A percentile compares a stretch with the other conserved stretches of the same genome.
Conservation (phyloP, 345 rosid species). For the Salix arbutifolia region DNA sequence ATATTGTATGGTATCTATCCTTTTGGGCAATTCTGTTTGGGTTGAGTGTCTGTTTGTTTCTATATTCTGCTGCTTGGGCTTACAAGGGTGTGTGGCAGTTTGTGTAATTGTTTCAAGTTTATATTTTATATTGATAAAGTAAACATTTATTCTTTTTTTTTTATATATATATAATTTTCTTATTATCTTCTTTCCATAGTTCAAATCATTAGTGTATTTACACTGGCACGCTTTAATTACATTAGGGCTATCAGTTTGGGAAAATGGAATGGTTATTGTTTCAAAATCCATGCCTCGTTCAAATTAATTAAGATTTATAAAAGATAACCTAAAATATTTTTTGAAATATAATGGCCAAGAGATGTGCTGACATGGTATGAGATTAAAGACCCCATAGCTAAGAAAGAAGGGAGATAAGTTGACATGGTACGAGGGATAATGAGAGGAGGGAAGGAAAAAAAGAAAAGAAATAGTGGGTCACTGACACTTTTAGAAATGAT, state of each 20-base stretch:
- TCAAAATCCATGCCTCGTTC: too few relatives aligned
- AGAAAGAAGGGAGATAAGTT: too few relatives aligned
- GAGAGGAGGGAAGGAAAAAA: too few relatives aligned
- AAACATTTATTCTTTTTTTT: constrained; percentile 21
- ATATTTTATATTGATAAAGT: background rate
- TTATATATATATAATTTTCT: background rate
- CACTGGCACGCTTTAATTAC: background rate
- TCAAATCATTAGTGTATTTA: background rate
- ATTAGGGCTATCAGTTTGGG: background rate
- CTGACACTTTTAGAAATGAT: too few relatives aligned
- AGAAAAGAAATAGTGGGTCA: too few relatives aligned
- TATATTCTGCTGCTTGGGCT: constrained; percentile 15
- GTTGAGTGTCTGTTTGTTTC: background rate
- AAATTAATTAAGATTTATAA: too few relatives aligned
- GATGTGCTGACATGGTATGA: too few relatives aligned
- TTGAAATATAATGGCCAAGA: too few relatives aligned
- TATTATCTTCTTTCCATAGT: background rate
- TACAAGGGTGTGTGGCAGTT: constrained; percentile 2
- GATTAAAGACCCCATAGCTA: too few relatives aligned
- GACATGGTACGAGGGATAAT: too few relatives aligned
- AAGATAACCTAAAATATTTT: too few relatives aligned
- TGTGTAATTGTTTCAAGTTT: constrained; percentile 7
- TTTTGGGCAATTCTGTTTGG: constrained; percentile 1
- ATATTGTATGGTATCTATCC: constrained; percentile 12
- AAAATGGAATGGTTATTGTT: too few relatives aligned